Conservation (phyloP, 2,329 filamentous ascomycete species). For the Orbilia ellipsospora region DNA sequence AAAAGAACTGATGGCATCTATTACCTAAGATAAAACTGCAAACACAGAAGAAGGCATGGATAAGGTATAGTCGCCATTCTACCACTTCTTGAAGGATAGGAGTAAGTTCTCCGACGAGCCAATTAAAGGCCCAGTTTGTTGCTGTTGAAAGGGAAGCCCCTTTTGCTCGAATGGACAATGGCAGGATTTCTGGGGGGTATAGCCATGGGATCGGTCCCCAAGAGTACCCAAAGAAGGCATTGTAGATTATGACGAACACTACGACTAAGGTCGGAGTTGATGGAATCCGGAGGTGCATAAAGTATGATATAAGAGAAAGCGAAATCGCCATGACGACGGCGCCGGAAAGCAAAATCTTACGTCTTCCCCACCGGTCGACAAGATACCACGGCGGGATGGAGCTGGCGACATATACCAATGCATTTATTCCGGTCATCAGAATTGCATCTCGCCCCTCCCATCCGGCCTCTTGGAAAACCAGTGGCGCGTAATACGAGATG, state of each 20-base stretch:
- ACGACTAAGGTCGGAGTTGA: constrained; percentile 87
- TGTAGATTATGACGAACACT: constrained; percentile 97
- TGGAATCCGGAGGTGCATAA: constrained; percentile 85
- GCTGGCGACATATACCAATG: constrained; percentile 86
- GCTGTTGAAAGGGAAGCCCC: constrained; percentile 96
- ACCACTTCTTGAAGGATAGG: constrained; percentile 92
- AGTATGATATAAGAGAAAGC: constrained; percentile 91
- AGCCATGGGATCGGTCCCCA: constrained; percentile 99
- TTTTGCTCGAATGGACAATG: constrained; percentile 95
- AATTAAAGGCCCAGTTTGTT: constrained; percentile 98
- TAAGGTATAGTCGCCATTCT: constrained; percentile 89
- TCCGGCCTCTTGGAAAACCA: constrained; percentile 96
- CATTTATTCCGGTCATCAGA: constrained; percentile 97
- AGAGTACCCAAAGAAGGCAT: constrained; percentile 94
- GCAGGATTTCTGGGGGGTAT: constrained; percentile 98
- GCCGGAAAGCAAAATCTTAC: constrained; percentile 87
- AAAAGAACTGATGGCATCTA: constrained; percentile 62
- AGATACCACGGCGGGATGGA: constrained; percentile 98
- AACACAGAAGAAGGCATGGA: constrained; percentile 97
- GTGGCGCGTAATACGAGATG: constrained; percentile 95
- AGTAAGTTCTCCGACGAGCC: constrained; percentile 94
- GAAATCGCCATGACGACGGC: constrained; percentile 90
- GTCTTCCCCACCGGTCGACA: constrained; percentile 89
- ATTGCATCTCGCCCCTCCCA: constrained; percentile 91
- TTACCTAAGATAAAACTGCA: constrained; percentile 95